A percentile compares a stretch with the other conserved stretches of the same genome.
Evolutionary conservation across 2,329 filamentous ascomycete species (phyloP).

Genomic region (Claviceps fusiformis): DNA sequence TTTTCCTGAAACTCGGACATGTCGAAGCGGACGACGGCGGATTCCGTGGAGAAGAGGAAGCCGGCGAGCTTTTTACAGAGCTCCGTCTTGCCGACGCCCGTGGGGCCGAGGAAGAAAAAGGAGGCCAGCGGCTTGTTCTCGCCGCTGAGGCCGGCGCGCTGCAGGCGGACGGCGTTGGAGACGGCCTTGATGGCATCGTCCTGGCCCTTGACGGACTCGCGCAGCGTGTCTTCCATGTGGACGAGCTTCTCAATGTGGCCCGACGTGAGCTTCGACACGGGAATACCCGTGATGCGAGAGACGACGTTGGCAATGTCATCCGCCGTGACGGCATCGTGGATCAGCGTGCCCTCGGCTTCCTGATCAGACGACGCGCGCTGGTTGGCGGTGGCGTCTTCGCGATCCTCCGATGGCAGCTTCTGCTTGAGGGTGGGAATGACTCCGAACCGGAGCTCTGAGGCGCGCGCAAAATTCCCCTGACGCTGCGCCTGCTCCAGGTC

Average conservation of each 20-base stretch:
- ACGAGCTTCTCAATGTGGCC: constrained; percentile 92
- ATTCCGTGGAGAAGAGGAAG: constrained; percentile 87
- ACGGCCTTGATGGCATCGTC: constrained; percentile 88
- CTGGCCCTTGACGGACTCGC: constrained; percentile 76
- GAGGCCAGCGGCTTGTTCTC: constrained; percentile 85
- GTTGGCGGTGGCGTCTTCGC: constrained; percentile 21
- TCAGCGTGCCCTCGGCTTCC: constrained; percentile 40
- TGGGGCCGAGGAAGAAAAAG: constrained; percentile 96
- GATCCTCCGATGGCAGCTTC: constrained; percentile 64
- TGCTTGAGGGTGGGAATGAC: constrained; percentile 70
- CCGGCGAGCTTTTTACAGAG: constrained; percentile 90
- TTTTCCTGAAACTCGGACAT: constrained; percentile 98
- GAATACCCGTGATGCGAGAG: constrained; percentile 82
- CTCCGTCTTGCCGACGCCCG: constrained; percentile 93
- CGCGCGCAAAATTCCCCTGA: constrained; percentile 75
- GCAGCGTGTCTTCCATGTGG: constrained; percentile 83
- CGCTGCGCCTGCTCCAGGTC: constrained; percentile 82
- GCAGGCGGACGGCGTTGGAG: constrained; percentile 83
- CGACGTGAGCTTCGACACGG: constrained; percentile 79
- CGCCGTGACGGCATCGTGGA: constrained; percentile 88
- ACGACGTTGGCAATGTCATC: constrained; percentile 93
- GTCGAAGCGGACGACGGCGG: constrained; percentile 84
- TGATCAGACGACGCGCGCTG: not conserved
- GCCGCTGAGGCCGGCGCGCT: constrained; percentile 79
- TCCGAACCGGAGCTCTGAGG: constrained; percentile 83